These are phyloP conservation scores for Rostrohypoxylon terebratum DNA, from an alignment of 495 filamentous ascomycete genomes.

Conservation along the genomic window DNA sequence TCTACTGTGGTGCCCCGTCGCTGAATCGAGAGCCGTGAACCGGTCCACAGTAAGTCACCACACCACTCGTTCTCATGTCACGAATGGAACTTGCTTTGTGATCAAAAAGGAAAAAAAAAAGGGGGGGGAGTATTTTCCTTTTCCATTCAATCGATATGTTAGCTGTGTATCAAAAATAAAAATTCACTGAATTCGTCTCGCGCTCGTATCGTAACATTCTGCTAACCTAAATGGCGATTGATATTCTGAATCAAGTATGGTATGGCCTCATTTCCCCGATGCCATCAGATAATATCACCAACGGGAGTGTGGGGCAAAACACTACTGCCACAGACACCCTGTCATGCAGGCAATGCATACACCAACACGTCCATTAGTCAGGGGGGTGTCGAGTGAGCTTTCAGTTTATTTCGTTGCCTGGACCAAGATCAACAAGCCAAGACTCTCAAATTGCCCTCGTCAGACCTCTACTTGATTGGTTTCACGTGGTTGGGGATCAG, in stretches of 20 bases:
- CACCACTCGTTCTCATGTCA: no score
- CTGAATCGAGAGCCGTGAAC: neutral
- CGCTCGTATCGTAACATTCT: neutral
- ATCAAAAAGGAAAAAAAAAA: no score
- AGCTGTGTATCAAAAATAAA: neutral
- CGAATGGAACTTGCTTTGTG: no score
- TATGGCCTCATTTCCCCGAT: neutral
- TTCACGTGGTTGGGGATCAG: neutral
- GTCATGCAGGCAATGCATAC: conserved; percentile 9
- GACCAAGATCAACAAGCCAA: conserved; percentile 1
- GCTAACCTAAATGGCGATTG: neutral
- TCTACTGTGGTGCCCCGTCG: neutral
- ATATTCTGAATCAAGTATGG: neutral
- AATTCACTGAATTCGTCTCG: neutral
- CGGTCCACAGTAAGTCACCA: neutral
- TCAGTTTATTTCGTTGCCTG: conserved; percentile 3
- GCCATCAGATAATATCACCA: neutral
- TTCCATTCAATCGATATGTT: no score
- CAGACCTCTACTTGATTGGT: neutral
- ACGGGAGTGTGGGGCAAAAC: neutral
- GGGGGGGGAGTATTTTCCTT: no score
- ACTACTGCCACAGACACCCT: neutral
- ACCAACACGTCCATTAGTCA: neutral
- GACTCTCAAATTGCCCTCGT: neutral
- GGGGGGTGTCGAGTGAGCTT: neutral